Percentiles rank a stretch among this genome's conserved stretches.
These are phyloP conservation scores for Amanita exitialis DNA, from an alignment of 768 basidiomycete genomes.

Conservation along the genomic window DNA sequence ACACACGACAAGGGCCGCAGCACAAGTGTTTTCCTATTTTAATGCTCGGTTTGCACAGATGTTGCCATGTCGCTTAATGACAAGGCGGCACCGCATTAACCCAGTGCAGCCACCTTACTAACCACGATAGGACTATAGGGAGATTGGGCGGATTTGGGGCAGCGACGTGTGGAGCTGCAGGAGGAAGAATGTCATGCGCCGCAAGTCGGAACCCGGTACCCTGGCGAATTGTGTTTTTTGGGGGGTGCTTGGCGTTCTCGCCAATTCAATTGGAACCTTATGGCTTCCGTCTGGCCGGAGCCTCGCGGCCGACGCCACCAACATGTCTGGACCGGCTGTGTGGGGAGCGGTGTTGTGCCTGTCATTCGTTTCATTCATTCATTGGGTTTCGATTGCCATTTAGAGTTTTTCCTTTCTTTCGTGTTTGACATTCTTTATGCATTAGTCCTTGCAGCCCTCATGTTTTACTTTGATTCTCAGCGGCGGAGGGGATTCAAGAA, in stretches of 20 bases:
- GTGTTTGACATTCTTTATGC: not conserved
- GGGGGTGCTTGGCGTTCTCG: too few relatives aligned
- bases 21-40: not conserved
- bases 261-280: too few relatives aligned
- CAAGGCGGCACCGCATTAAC: not conserved
- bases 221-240: not conserved
- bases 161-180: not conserved
- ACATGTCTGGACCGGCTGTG: not conserved
- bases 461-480: not conserved
- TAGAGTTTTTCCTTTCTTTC: not conserved
- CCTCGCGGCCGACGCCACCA: not conserved
- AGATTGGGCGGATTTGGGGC: not conserved
- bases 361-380: not conserved
- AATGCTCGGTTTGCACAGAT: not conserved
- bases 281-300: too few relatives aligned
- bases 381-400: not conserved
- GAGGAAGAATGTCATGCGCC: not conserved
- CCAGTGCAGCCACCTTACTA: not conserved
- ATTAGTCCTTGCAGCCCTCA: not conserved
- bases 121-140: not conserved
- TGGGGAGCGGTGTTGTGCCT: not conserved
- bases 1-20: not conserved
- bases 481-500: not conserved
- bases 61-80: not conserved
- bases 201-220: not conserved